Percentiles rank a stretch among this genome's conserved stretches.
These are phyloP conservation scores for Hyphochytrium catenoides DNA, from an alignment of 352 stramenopile species.

Conservation along the genomic window DNA sequence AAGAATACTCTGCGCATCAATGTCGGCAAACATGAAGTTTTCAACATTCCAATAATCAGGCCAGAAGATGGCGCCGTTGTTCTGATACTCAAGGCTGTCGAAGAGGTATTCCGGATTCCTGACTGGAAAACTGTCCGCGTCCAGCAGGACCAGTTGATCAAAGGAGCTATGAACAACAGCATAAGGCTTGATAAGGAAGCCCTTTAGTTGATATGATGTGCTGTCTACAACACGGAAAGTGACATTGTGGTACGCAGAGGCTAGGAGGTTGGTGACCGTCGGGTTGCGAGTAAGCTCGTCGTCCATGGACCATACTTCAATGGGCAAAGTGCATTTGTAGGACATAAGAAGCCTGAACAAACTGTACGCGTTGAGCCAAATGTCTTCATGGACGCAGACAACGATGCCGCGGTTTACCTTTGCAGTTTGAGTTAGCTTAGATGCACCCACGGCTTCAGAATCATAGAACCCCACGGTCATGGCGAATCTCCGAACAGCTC, in stretches of 20 bases:
- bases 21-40: slow-evolving; percentile 49
- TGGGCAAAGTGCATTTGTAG: slow-evolving; percentile 19
- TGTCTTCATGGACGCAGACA: slow-evolving; percentile 24
- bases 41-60: slow-evolving; percentile 37
- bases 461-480: no score
- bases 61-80: slow-evolving; percentile 36
- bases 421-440: no score
- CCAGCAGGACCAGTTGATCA: slow-evolving; percentile 40
- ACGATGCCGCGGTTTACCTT: slow-evolving; percentile 13
- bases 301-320: slow-evolving; percentile 46
- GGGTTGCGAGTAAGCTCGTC: slow-evolving; percentile 19
- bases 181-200: slow-evolving; percentile 42
- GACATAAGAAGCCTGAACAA: slow-evolving; percentile 17
- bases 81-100: slow-evolving; percentile 17
- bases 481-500: no score
- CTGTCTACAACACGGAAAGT: slow-evolving; percentile 40
- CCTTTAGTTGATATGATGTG: slow-evolving; percentile 13
- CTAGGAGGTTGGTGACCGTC: slow-evolving; percentile 16
- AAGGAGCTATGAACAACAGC: slow-evolving; percentile 43
- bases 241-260: slow-evolving; percentile 14
- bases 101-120: slow-evolving; percentile 37
- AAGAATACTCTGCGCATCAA: slow-evolving; percentile 27
- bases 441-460: no score
- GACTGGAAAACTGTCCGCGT: slow-evolving; percentile 42
- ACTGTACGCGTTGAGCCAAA: slow-evolving; percentile 23